Evolutionary conservation across 805 yeast species (phyloP).

Genomic region (Barnettozyma californica): DNA sequence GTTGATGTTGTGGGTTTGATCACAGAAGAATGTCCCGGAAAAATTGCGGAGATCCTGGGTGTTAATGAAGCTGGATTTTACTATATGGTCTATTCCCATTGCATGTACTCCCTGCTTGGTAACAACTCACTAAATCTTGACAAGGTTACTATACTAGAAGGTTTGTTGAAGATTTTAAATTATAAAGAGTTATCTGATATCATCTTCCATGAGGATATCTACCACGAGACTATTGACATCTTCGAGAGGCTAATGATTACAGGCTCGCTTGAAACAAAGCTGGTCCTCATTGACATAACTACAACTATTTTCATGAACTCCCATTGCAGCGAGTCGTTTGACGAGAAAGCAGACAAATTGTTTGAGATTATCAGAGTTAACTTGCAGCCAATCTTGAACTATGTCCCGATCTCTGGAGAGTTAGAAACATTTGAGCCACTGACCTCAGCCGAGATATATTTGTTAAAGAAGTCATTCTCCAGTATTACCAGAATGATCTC

Average conservation of each 20-base stretch:
- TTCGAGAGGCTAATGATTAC: constrained; percentile 66
- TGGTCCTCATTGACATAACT: constrained; percentile 49
- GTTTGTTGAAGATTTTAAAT: constrained; percentile 51
- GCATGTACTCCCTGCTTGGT: constrained; percentile 67
- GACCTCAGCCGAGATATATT: constrained; percentile 28
- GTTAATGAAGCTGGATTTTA: constrained; percentile 62
- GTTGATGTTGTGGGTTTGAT: constrained; percentile 70
- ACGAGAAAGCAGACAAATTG: constrained; percentile 64
- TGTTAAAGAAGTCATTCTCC: constrained; percentile 45
- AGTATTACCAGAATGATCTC: constrained; percentile 58
- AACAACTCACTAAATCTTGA: constrained; percentile 22
- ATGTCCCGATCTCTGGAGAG: constrained; percentile 51
- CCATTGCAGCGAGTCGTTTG: constrained; percentile 35
- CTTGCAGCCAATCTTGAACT: constrained; percentile 53
- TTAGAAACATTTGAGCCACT: constrained; percentile 27
- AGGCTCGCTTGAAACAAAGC: constrained; percentile 43
- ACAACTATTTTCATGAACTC: constrained; percentile 42
- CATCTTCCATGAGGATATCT: constrained; percentile 61
- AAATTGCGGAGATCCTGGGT: constrained; percentile 43
- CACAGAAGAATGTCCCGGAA: constrained; percentile 43
- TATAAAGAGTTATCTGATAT: constrained; percentile 52
- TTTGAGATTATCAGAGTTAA: constrained; percentile 75
- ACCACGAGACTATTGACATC: constrained; percentile 70
- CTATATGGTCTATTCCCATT: constrained; percentile 77
- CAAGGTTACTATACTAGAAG: constrained; percentile 37